Evolutionary conservation across 2,329 filamentous ascomycete species (phyloP).

Genomic region (Alternaria hordeiaustralica): DNA sequence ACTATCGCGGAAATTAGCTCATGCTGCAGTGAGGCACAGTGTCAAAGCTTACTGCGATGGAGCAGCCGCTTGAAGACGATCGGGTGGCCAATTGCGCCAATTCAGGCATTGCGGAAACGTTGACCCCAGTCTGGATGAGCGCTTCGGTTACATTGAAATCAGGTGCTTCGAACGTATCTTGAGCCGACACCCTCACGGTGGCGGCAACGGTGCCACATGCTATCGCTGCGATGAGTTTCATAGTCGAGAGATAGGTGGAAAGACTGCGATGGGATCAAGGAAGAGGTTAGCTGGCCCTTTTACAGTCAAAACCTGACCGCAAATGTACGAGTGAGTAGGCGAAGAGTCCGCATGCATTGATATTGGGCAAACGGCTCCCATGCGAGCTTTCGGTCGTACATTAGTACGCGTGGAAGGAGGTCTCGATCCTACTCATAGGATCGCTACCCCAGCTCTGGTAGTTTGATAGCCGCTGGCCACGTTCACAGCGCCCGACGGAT

Average conservation of each 20-base stretch:
- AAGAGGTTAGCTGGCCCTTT: background rate
- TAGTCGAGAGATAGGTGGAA: background rate
- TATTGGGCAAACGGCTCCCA: background rate
- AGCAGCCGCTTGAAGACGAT: background rate
- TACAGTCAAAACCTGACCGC: accelerated
- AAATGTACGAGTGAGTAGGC: background rate
- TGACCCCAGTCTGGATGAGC: background rate
- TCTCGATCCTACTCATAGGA: background rate
- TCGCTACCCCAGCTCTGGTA: background rate
- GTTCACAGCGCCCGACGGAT: background rate
- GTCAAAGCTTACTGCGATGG: background rate
- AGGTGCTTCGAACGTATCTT: background rate
- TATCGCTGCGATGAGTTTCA: background rate
- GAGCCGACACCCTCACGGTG: accelerated
- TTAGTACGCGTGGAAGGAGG: background rate
- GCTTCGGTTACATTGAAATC: background rate
- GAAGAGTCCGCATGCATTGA: background rate
- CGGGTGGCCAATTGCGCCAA: background rate
- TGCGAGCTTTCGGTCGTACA: background rate
- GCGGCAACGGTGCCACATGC: background rate
- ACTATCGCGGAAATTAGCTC: background rate
- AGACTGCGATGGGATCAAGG: background rate
- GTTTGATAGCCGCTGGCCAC: background rate
- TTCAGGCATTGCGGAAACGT: background rate
- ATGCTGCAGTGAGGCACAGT: background rate